Conservation (phyloP, 306 rosid genomes). For the Cajanus cajan region DNA sequence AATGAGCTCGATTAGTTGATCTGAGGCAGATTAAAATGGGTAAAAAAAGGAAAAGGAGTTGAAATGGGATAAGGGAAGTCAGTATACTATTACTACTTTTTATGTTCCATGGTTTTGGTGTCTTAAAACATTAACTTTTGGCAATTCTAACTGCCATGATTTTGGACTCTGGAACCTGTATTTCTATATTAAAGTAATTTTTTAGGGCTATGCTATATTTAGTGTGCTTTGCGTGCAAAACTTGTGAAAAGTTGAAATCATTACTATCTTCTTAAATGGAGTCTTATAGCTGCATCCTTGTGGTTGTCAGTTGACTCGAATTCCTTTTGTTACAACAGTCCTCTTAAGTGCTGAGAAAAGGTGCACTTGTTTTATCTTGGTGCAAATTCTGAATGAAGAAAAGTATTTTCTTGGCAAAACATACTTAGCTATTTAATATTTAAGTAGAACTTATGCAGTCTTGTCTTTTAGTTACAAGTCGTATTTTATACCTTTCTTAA, state of each 20-base stretch:
- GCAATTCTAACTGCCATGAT: background rate
- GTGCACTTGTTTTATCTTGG: background rate
- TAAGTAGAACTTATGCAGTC: conserved; percentile 8
- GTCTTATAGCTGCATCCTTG: conserved; percentile 4
- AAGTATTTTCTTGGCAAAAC: background rate
- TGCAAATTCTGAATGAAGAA: conserved; percentile 19
- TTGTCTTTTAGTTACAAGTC: background rate
- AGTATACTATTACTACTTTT: background rate
- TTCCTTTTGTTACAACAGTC: conserved; percentile 13
- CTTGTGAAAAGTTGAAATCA: conserved; percentile 1
- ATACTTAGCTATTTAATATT: background rate
- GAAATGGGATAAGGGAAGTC: background rate
- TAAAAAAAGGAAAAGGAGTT: conserved; percentile 3
- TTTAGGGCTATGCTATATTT: background rate
- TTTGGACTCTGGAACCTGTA: background rate
- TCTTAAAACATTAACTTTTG: background rate
- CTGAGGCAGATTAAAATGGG: background rate
- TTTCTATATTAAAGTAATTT: background rate
- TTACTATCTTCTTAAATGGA: background rate
- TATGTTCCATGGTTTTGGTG: background rate
- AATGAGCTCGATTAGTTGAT: background rate
- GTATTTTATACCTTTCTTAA: background rate
- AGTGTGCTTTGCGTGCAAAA: background rate
- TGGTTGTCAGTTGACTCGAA: conserved; percentile 11
- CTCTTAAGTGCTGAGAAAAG: background rate